A percentile compares a stretch with the other conserved stretches of the same genome.
phyloP scores from a whole-genome alignment of 192 early-diverging fungal species.

The Entrophospora sp. region DNA sequence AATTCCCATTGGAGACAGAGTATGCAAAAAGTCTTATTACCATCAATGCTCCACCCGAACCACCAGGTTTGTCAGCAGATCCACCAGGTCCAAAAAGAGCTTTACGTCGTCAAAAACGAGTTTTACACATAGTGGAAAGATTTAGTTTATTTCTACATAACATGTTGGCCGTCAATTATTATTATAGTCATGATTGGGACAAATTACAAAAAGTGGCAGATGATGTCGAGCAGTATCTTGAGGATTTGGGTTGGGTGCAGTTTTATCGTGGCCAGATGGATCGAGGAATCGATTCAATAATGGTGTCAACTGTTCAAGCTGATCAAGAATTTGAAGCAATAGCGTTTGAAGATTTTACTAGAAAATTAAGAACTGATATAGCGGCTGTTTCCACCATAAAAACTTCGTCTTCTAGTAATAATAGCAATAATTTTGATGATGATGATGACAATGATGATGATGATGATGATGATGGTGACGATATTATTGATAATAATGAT shows the following conservation, averaged over 20 bases:
- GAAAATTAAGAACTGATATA: slow-evolving; percentile 17
- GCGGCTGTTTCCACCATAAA: slow-evolving; percentile 6
- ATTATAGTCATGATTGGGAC: slow-evolving; percentile 20
- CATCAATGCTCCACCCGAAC: slow-evolving; percentile 10
- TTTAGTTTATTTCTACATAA: slow-evolving; percentile 18
- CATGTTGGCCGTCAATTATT: slow-evolving; percentile 19
- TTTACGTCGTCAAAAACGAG: not conserved
- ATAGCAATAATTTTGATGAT: not conserved
- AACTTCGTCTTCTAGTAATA: slow-evolving; percentile 6
- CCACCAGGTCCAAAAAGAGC: slow-evolving; percentile 13
- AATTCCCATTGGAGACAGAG: slow-evolving; percentile 13
- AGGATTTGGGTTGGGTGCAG: slow-evolving; percentile 20
- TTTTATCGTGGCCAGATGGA: slow-evolving; percentile 22
- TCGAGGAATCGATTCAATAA: slow-evolving; percentile 18
- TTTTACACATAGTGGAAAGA: slow-evolving; percentile 17
- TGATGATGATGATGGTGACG: not conserved
- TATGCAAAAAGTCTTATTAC: slow-evolving; percentile 2
- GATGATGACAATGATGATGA: not conserved
- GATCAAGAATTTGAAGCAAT: slow-evolving; percentile 20
- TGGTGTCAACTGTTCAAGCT: slow-evolving; percentile 13
- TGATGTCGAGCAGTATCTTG: slow-evolving; percentile 17
- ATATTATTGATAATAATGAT: too few relatives aligned
- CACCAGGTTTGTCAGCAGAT: not conserved
- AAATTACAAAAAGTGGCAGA: slow-evolving; percentile 10
- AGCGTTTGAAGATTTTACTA: slow-evolving; percentile 16